Conservation (phyloP, 2,329 filamentous ascomycete species). For the Colletotrichum shisoi region DNA sequence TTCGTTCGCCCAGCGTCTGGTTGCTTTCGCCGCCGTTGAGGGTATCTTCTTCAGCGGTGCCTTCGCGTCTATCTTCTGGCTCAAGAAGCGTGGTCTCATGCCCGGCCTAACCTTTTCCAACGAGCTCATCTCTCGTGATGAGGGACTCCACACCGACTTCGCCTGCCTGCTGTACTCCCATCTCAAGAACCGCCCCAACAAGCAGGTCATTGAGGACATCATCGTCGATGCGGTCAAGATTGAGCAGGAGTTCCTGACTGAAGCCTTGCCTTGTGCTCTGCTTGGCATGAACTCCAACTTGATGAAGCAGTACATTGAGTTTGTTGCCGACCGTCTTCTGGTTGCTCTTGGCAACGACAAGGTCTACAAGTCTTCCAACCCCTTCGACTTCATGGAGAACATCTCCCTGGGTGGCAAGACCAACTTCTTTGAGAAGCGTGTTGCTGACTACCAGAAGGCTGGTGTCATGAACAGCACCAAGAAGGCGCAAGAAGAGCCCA, state of each 20-base stretch:
- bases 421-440: conserved; percentile 99
- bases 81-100: conserved; percentile 99
- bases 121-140: conserved; percentile 98
- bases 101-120: conserved; percentile 98
- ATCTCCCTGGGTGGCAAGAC: conserved; percentile 99
- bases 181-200: conserved; percentile 87
- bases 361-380: conserved; percentile 90
- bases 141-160: conserved; percentile 99
- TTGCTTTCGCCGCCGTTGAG: conserved; percentile 97
- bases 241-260: conserved; percentile 97
- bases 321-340: conserved; percentile 94
- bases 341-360: conserved; percentile 93
- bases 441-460: conserved; percentile 99
- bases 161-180: conserved; percentile 98
- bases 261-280: conserved; percentile 89
- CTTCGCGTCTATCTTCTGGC: conserved; percentile 99
- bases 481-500: conserved; percentile 65
- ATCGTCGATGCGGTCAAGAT: conserved; percentile 94
- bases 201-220: conserved; percentile 81
- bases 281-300: conserved; percentile 97
- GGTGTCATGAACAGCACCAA: conserved; percentile 95
- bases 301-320: conserved; percentile 99
- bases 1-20: conserved; percentile 92
- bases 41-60: conserved; percentile 99
- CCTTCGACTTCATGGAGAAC: conserved; percentile 99